Base-by-base conservation (phyloP, 768 basidiomycete genomes). In the Boletus bicolor region DNA sequence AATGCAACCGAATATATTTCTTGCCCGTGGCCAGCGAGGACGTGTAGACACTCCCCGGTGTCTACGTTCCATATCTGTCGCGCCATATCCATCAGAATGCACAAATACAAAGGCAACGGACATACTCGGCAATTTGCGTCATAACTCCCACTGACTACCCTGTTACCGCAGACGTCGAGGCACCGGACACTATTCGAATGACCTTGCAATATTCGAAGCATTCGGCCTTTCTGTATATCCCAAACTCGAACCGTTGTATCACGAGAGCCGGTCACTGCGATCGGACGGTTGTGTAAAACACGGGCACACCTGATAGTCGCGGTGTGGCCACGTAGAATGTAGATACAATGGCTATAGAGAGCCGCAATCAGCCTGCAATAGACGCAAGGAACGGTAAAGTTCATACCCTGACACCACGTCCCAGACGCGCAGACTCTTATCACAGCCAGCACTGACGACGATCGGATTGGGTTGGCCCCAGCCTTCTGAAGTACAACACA, bases 1-100 rank as follows among this genome's bases (percentile, higher is more conserved):
- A 93, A 95, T 10, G 92, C 91, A 39, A 97, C 89, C 0, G 87
- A 83, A 66, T 98, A 98, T 10, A 97, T 88, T 73, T 93, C 90
- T 64, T 90, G 87, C 51, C 84, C 82, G 69, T 98, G 95, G 0
- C 95, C 95, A 10, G 77, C 64, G 30, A 96, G 82, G 36, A 92
- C 82, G 54, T 89, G 87, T 35, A 96, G 57, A 68, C 94, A 98
- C 66, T 87, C 80, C 3, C 95, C 94, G 0, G 88, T 93, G 61
- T 96, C 92, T 7, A 93, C 75, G 65, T 96, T 79, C 95, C 95
- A 98, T 21, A 97, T 69, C 91, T 93, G 32, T 17, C n/a, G 11
- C 14, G 5, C 12, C 21, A 38, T 10, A 17, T 46, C 5, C 2
- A 41, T 54, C 36, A 61, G 38, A 39, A 15, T 43, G 19, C 30